These are phyloP conservation scores for Auricularia cornea DNA, from an alignment of 768 basidiomycete species.

Conservation along the genomic window DNA sequence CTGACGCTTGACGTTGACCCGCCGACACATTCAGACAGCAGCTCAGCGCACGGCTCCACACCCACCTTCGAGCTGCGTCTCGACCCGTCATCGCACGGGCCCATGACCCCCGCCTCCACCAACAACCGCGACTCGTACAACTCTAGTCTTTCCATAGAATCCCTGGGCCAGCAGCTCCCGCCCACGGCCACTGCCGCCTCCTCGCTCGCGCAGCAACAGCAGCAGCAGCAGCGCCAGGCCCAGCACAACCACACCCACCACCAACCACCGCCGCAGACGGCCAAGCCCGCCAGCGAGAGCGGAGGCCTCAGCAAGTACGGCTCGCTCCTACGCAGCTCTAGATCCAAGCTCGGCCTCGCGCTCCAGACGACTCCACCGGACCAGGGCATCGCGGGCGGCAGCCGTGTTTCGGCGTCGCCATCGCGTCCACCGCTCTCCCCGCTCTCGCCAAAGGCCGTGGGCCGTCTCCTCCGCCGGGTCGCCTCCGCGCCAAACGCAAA, in stretches of 20 bases:
- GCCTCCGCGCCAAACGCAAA: conserved; percentile 97
- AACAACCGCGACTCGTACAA: conserved; percentile 70
- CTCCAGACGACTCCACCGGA: not conserved
- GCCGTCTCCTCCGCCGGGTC: conserved; percentile 88
- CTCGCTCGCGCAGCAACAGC: conserved; percentile 7
- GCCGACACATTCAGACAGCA: conserved; percentile 1
- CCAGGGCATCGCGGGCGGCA: conserved; percentile 21
- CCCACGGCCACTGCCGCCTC: conserved; percentile 20
- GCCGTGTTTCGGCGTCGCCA: conserved; percentile 33
- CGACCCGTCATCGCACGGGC: conserved; percentile 33
- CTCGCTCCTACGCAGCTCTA: conserved; percentile 14
- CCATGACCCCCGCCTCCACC: conserved; percentile 46
- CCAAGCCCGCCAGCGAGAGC: conserved; percentile 16
- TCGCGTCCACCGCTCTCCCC: conserved; percentile 35
- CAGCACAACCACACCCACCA: conserved; percentile 5
- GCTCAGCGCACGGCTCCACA: conserved; percentile 1
- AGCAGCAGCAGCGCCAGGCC: no score
- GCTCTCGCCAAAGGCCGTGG: conserved; percentile 59
- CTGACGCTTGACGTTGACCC: conserved; percentile 8
- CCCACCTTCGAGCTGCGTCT: conserved; percentile 4
- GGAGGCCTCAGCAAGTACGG: conserved; percentile 24
- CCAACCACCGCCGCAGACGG: conserved; percentile 20
- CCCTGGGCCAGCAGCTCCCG: conserved; percentile 22
- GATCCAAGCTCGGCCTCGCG: not conserved
- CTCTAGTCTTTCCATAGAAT: conserved; percentile 70